Conservation (phyloP, 345 rosid species). For the Salix arbutifolia region DNA sequence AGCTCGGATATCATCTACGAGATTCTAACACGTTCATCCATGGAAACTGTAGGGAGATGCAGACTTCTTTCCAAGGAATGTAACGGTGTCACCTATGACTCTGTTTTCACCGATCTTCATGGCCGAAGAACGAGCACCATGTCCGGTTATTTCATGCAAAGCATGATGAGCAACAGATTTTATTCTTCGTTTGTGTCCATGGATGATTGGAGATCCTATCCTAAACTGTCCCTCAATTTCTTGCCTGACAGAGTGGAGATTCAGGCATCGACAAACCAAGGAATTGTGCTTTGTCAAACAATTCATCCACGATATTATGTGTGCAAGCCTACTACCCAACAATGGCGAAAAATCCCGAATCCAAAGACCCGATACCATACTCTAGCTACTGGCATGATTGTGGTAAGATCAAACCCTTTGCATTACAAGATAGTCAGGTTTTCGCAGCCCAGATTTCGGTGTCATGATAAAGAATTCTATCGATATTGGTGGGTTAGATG, state of each 20-base stretch:
- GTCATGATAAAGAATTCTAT: too few species aligned
- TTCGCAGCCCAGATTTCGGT: not conserved
- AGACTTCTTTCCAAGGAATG: constrained; percentile 4
- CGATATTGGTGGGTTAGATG: not conserved
- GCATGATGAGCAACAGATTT: too few species aligned
- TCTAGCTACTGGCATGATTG: constrained; percentile 1
- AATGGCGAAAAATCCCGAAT: constrained; percentile 20
- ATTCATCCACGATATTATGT: constrained; percentile 11
- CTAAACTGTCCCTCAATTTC: constrained; percentile 2
- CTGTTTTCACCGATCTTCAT: constrained; percentile 12
- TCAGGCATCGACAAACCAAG: not conserved
- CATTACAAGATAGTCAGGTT: constrained; percentile 17
- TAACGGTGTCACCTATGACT: not conserved
- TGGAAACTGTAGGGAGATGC: not conserved
- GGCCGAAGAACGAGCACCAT: constrained; percentile 1
- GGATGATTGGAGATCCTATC: not conserved
- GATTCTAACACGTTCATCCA: constrained; percentile 7
- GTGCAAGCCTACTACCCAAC: constrained; percentile 27
- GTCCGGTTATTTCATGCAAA: constrained; percentile 13
- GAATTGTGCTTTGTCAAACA: not conserved
- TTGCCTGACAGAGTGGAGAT: not conserved
- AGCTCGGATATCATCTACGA: not conserved
- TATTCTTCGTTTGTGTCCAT: not conserved
- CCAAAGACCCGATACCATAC: constrained; percentile 5
- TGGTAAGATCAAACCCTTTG: constrained; percentile 15